These are phyloP conservation scores for Rosa chinensis DNA, from an alignment of 306 rosid species.

Conservation along the genomic window DNA sequence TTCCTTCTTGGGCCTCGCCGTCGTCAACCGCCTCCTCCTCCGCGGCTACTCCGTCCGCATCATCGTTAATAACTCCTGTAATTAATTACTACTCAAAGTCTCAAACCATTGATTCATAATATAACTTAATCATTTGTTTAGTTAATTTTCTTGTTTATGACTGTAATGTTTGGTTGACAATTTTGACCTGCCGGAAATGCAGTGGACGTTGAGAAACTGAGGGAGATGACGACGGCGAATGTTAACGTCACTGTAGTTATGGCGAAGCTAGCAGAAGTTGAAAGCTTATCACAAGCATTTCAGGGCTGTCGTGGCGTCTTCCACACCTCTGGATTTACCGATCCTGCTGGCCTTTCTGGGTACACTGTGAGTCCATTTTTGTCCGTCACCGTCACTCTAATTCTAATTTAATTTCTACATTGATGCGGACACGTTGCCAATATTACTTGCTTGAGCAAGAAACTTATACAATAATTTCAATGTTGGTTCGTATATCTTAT, in stretches of 20 bases:
- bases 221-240: conserved; percentile 41
- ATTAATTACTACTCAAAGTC: too few species aligned
- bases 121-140: neutral
- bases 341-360: conserved; percentile 91
- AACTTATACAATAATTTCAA: neutral
- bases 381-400: neutral
- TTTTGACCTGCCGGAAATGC: conserved; percentile 13
- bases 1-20: conserved; percentile 72
- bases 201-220: conserved; percentile 64
- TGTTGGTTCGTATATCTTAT: neutral
- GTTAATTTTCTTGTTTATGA: neutral
- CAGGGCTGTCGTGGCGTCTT: conserved; percentile 79
- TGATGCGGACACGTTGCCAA: neutral
- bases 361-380: conserved; percentile 55
- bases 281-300: conserved; percentile 53
- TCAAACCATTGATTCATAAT: neutral
- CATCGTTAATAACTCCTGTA: conserved; percentile 57
- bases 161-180: neutral
- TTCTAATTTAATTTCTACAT: neutral
- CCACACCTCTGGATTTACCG: conserved; percentile 77
- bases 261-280: conserved; percentile 49
- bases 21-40: conserved; percentile 59
- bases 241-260: conserved; percentile 19
- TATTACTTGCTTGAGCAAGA: neutral
- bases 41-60: conserved; percentile 78